Evolutionary conservation across 2,329 filamentous ascomycete genomes (phyloP), one percentile per base, ranked within the genome.

Genomic region (Aspergillus neotritici): DNA sequence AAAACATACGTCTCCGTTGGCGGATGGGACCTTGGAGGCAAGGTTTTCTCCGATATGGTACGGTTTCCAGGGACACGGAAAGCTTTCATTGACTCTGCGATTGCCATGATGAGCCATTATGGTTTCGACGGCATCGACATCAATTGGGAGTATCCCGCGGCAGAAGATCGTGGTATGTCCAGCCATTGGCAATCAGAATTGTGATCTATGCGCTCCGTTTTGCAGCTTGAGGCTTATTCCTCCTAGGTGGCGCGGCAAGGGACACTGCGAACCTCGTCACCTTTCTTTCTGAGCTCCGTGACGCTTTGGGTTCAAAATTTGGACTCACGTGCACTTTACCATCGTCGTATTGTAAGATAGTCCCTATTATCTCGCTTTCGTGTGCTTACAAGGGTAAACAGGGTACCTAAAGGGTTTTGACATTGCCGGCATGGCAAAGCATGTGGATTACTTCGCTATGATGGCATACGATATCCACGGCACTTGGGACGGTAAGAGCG

Each of bases 391-490:
- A n/a, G n/a, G n/a, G n/a, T n/a, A n/a, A n/a, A n/a, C 32, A 40
- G 36, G 54, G 52, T 60, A 60, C 35, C 38, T 62, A 5, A 47
- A 50, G 36, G 37, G 50, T 6, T 62, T 61, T 34, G 56, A 62
- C 34, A 9, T 60, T 10, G 29, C 35, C 14, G 36, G 37, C 8
- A 48, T 61, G 38, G 25, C 37, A 3, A 11, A 46, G n/a, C 44
- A 50, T 31, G 47, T 60, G 4, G 52, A 58, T 31, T 60, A 44
- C 37, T 60, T 61, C 44, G 59, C 59, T 35, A 14, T 62, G 8
- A 61, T 62, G 57, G 43, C 46, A 2, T 61, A 60, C 41, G 56
- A 61, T 40, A 43, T 60, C 2, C 47, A 54, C 25, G 57, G 56
- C 13, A 44, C 37, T 11, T 62, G 58, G 58, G 56, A 62, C 44